phyloP scores from a whole-genome alignment of 2,329 filamentous ascomycete species.

The Clonostachys rosea region DNA sequence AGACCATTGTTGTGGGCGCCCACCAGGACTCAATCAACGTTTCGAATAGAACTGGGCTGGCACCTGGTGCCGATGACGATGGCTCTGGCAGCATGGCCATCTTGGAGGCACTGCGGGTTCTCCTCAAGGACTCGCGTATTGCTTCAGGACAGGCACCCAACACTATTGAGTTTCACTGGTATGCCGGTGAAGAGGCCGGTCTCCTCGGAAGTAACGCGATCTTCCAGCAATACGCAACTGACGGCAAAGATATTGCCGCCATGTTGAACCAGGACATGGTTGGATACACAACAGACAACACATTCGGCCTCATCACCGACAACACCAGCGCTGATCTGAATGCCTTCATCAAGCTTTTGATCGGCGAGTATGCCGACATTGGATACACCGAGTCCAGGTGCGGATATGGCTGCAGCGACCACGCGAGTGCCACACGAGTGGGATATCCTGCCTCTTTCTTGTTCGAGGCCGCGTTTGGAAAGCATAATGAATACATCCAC shows the following conservation, averaged over 20 bases:
- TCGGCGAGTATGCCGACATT: constrained; percentile 19
- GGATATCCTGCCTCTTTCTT: no score
- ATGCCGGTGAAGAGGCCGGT: constrained; percentile 42
- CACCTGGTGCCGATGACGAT: constrained; percentile 46
- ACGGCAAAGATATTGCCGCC: constrained; percentile 31
- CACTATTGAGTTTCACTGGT: constrained; percentile 50
- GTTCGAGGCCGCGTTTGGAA: no score
- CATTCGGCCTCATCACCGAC: constrained; percentile 38
- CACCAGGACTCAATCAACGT: constrained; percentile 41
- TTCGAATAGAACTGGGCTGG: constrained; percentile 24
- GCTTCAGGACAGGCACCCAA: constrained; percentile 31
- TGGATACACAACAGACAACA: constrained; percentile 37
- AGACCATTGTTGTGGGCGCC: constrained; percentile 30
- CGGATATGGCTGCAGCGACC: constrained; percentile 40
- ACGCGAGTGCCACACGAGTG: constrained; percentile 16
- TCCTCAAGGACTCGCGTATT: constrained; percentile 21
- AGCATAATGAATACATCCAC: no score
- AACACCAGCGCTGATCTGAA: constrained; percentile 35
- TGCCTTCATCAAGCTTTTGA: constrained; percentile 24
- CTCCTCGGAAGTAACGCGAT: constrained; percentile 38
- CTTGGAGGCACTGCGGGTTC: constrained; percentile 40
- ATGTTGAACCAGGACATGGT: constrained; percentile 48
- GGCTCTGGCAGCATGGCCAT: constrained; percentile 39
- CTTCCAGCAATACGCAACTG: constrained; percentile 32
- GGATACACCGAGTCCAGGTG: constrained; percentile 25